Base-by-base conservation (phyloP, 805 yeast genomes). In the Wickerhamiella hasegawae region DNA sequence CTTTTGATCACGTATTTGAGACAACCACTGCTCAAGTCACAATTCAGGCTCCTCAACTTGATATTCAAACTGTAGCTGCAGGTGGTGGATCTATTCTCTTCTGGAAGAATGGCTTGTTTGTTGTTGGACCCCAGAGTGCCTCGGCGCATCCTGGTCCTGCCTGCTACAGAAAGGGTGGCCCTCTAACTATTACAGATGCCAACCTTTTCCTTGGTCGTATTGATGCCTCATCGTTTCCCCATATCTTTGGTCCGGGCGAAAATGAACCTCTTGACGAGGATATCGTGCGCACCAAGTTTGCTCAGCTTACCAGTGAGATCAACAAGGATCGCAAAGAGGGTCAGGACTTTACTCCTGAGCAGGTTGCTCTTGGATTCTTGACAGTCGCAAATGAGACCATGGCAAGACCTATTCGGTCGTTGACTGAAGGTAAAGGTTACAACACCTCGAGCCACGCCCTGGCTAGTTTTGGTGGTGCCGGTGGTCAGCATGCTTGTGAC, bases 381-480 rank as follows among this genome's bases (percentile, higher is more conserved):
- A 68, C 73, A 42, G 92, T 83, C 5, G 94, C 94, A 1, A 76
- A 79, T 47, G 92, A 80, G 47, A 62, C 84, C 1, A 83, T 83
- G 94, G 79, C 90, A n/a, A 67, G 92, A 41, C 94, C 94, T 2
- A 79, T 83, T 36, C 65, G 94, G 39, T 74, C 78, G 28, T 58
- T 83, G 35, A 82, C 94, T 0, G 94, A 82, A 51, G 81, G 87
- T 2, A 80, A 74, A 49, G 94, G 94, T 4, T 72, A 73, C 48
- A 64, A 69, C 28, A 65, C 73, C 1, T 52, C 77, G 8, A 60
- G 67, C 9, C 94, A 83, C 52, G 59, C 76, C 39, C 57, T 83
- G 40, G 92, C 84, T 1, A 68, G 87, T 2, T 83, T 83, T 57
- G 94, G 94, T 32, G 94, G 94, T 33, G 93, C 93, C 18, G 94